Conservation (phyloP, 2,329 filamentous ascomycete species). For the Orbilia ellipsospora region DNA sequence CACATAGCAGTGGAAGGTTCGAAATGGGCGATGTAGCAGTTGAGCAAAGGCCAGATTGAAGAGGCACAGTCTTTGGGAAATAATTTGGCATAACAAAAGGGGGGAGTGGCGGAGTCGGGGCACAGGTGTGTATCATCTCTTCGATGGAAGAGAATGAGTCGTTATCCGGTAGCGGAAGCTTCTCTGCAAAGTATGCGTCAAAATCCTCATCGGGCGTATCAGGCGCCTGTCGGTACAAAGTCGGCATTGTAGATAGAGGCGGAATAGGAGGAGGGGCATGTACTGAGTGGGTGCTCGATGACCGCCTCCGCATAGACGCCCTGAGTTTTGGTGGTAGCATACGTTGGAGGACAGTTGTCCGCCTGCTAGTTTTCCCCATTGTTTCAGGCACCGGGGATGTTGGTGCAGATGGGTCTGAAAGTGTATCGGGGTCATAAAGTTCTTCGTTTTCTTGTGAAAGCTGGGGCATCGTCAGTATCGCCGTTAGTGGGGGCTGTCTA, state of each 20-base stretch:
- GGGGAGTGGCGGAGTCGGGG: slow-evolving; percentile 33
- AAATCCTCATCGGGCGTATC: slow-evolving; percentile 58
- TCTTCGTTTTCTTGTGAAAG: slow-evolving; percentile 49
- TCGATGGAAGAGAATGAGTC: slow-evolving; percentile 56
- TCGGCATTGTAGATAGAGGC: slow-evolving; percentile 57
- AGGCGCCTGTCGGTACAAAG: slow-evolving; percentile 52
- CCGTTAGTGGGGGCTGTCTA: not conserved
- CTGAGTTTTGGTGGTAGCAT: slow-evolving; percentile 58
- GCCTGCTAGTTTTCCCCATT: slow-evolving; percentile 54
- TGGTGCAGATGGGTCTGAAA: slow-evolving; percentile 58
- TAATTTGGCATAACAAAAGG: slow-evolving; percentile 54
- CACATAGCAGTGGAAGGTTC: slow-evolving; percentile 26
- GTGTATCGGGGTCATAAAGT: slow-evolving; percentile 59
- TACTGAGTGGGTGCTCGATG: slow-evolving; percentile 57
- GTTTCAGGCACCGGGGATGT: slow-evolving; percentile 57
- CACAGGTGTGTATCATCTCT: slow-evolving; percentile 46
- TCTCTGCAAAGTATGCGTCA: slow-evolving; percentile 55
- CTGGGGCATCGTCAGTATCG: not conserved
- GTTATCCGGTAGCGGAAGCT: slow-evolving; percentile 45
- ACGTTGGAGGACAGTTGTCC: slow-evolving; percentile 58
- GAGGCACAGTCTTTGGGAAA: slow-evolving; percentile 46
- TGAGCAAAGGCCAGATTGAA: slow-evolving; percentile 39
- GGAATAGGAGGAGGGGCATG: slow-evolving; percentile 55
- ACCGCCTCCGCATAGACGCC: slow-evolving; percentile 58
- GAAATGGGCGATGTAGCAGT: slow-evolving; percentile 45